A percentile compares a stretch with the other conserved stretches of the same genome.
These are phyloP conservation scores for Heteromeles arbutifolia DNA, from an alignment of 306 rosid genomes.

Conservation along the genomic window DNA sequence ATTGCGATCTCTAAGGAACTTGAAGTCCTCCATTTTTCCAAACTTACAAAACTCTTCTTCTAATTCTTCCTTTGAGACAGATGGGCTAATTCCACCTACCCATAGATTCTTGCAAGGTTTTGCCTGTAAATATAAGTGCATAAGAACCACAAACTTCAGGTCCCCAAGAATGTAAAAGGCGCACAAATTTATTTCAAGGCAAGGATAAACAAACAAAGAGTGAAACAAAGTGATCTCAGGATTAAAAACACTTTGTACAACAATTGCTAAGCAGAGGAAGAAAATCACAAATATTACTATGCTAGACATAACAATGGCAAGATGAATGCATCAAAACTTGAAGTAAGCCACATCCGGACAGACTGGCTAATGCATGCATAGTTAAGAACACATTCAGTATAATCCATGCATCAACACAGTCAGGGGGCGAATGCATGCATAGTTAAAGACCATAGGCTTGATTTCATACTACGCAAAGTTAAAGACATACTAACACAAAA, in stretches of 20 bases:
- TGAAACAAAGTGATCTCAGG: not conserved
- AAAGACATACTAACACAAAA: not conserved
- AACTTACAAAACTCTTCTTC: slow-evolving; percentile 77
- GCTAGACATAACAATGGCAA: not conserved
- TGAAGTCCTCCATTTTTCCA: slow-evolving; percentile 83
- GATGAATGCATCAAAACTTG: not conserved
- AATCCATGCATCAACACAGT: not conserved
- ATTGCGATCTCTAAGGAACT: slow-evolving; percentile 73
- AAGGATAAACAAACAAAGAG: not conserved
- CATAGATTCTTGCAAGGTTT: slow-evolving; percentile 80
- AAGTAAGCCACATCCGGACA: not conserved
- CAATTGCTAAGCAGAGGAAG: not conserved
- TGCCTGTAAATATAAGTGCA: slow-evolving; percentile 52
- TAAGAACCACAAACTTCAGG: slow-evolving; percentile 4
- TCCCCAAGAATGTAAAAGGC: not conserved
- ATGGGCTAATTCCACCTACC: slow-evolving; percentile 92
- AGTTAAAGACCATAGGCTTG: not conserved
- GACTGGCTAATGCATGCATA: not conserved
- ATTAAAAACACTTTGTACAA: not conserved
- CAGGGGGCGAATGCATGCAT: not conserved
- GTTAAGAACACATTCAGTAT: not conserved
- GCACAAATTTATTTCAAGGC: not conserved
- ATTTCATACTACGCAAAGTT: not conserved
- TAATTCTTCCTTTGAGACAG: slow-evolving; percentile 72
- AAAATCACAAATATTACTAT: not conserved